Percentiles rank a stretch among this genome's conserved stretches.
These are phyloP conservation scores for Cyberlindnera maritima DNA, from an alignment of 805 yeast genomes.

Conservation along the genomic window DNA sequence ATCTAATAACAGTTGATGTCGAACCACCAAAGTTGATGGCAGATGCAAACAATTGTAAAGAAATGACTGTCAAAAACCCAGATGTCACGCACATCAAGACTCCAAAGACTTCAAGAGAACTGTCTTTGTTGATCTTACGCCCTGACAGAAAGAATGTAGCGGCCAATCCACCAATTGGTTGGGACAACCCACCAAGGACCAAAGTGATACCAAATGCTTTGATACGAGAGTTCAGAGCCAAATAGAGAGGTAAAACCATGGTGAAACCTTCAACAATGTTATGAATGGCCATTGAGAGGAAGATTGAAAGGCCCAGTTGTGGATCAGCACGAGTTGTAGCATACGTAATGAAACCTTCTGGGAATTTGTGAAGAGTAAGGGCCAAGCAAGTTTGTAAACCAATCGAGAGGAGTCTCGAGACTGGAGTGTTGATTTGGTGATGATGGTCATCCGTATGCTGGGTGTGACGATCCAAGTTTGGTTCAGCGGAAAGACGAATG, in stretches of 20 bases:
- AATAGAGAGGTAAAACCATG: conserved; percentile 85
- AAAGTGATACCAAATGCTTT: conserved; percentile 67
- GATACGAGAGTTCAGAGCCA: conserved; percentile 61
- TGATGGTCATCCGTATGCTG: conserved; percentile 54
- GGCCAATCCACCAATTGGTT: conserved; percentile 82
- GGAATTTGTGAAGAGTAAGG: conserved; percentile 83
- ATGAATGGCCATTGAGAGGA: conserved; percentile 82
- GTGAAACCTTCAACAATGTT: conserved; percentile 93
- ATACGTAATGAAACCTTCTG: conserved; percentile 91
- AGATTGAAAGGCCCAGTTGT: conserved; percentile 72
- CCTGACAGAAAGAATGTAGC: conserved; percentile 54
- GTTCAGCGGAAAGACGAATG: conserved; percentile 22
- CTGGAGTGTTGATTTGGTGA: conserved; percentile 76
- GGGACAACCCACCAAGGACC: conserved; percentile 76
- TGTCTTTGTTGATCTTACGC: conserved; percentile 33
- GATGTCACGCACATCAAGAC: conserved; percentile 68
- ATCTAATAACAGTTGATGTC: conserved; percentile 53
- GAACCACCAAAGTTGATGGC: conserved; percentile 78
- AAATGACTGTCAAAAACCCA: conserved; percentile 81
- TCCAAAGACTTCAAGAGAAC: conserved; percentile 49
- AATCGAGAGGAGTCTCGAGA: conserved; percentile 75
- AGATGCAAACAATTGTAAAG: conserved; percentile 82
- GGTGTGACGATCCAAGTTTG: conserved; percentile 28
- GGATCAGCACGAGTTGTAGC: conserved; percentile 71
- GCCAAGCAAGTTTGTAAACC: conserved; percentile 91